Conservation (phyloP, 2,329 filamentous ascomycete species). For the Proliferodiscus dingleyae region DNA sequence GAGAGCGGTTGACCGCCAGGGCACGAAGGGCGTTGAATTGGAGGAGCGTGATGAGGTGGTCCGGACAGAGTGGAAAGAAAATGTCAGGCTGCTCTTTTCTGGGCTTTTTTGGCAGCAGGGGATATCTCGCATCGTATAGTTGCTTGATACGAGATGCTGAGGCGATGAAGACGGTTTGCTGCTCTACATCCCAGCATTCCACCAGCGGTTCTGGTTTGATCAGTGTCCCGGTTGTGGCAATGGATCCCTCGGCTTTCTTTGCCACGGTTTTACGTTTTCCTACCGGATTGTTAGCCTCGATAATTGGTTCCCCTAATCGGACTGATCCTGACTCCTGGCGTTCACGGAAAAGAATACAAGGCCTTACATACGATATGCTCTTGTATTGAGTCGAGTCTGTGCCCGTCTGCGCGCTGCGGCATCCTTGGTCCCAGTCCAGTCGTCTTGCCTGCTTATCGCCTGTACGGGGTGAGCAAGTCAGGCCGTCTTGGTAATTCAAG, state of each 20-base stretch:
- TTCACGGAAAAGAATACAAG: slow-evolving; percentile 14
- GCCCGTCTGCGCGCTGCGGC: slow-evolving; percentile 36
- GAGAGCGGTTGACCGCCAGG: slow-evolving; percentile 33
- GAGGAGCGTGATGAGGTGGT: slow-evolving; percentile 40
- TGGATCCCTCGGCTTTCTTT: slow-evolving; percentile 19
- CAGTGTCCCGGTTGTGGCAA: slow-evolving; percentile 15
- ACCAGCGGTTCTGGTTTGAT: slow-evolving; percentile 30
- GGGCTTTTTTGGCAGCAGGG: slow-evolving; percentile 27
- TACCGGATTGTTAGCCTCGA: slow-evolving; percentile 24
- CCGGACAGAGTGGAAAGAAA: slow-evolving; percentile 36
- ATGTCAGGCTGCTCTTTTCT: slow-evolving; percentile 24
- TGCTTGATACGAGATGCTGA: slow-evolving; percentile 31
- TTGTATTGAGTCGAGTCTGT: slow-evolving; percentile 43
- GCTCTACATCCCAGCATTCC: slow-evolving; percentile 33
- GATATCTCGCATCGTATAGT: slow-evolving; percentile 30
- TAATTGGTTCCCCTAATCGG: slow-evolving; percentile 9
- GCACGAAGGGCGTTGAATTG: slow-evolving; percentile 39
- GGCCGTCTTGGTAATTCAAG: slow-evolving; percentile 12
- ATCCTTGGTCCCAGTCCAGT: slow-evolving; percentile 43
- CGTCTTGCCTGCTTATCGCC: slow-evolving; percentile 37
- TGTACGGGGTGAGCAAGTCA: slow-evolving; percentile 30
- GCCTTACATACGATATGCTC: slow-evolving; percentile 38
- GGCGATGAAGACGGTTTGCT: slow-evolving; percentile 31
- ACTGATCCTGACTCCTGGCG: slow-evolving; percentile 8
- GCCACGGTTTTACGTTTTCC: slow-evolving; percentile 32